Evolutionary conservation across 2,329 filamentous ascomycete genomes (phyloP), one percentile per base, ranked within the genome.

Genomic region (Amphichorda felina): DNA sequence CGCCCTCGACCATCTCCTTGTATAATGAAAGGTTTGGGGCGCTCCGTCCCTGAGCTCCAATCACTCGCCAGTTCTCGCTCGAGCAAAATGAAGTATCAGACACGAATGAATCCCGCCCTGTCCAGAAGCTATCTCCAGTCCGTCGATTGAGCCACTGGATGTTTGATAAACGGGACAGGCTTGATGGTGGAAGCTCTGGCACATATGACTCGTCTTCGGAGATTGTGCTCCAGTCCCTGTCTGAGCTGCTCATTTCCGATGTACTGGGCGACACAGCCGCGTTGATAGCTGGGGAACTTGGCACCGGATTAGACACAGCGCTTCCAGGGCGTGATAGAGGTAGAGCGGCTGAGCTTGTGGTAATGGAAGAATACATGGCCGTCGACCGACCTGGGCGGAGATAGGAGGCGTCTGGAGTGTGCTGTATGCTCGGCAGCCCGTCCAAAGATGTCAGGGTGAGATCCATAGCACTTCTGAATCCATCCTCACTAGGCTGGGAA

Each of bases 21-120:
- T 60, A 59, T 5, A 51, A 26, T 8, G 30, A 50, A 8, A 50
- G 44, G 17, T 49, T 56, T 8, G 50, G 46, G 5, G 50, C 50
- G 18, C 47, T 42, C 7, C 43, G 50, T 15, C 38, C 41, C 15
- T 33, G 18, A 18, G 28, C 7, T 17, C 41, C 41, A n/a, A 55
- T 45, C 7, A 42, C 36, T 11, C 38, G 30, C 57, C 57, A 61
- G 36, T 61, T 60, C 41, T 60, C 57, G 3, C 46, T 38, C 2
- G 57, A 57, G 6, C 46, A 53, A 40, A 60, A 59, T 1, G 57
- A 60, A 0, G 48, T 37, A 4, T 55, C 52, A 5, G 45, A 51
- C 5, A 39, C 38, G 32, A 51, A 33, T 1, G 38, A 36, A 2
- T 36, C 30, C 10, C 25, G 29, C 3, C 22, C 28, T 8, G 22